phyloP scores from a whole-genome alignment of 805 yeast species.

The Suhomyces pyralidae region DNA sequence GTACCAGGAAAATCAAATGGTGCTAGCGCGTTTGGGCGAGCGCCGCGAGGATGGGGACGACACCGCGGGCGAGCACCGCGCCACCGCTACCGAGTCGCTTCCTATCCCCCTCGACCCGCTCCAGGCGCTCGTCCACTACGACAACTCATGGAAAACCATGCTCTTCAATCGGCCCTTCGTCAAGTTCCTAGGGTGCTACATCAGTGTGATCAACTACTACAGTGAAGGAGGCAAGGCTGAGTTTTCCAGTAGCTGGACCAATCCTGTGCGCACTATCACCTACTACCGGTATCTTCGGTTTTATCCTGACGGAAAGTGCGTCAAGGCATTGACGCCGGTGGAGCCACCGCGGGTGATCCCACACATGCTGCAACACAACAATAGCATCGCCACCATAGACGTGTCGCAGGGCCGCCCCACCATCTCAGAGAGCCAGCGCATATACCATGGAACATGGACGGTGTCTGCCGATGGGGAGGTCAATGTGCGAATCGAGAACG shows the following conservation, averaged over 20 bases:
- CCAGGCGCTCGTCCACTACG: slow-evolving; percentile 27
- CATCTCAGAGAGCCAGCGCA: slow-evolving; percentile 28
- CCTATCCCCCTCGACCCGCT: slow-evolving; percentile 36
- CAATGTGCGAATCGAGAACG: slow-evolving; percentile 49
- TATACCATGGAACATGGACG: slow-evolving; percentile 55
- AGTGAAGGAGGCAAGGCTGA: slow-evolving; percentile 77
- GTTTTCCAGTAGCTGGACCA: slow-evolving; percentile 61
- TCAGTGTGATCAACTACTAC: slow-evolving; percentile 78
- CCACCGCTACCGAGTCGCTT: slow-evolving; percentile 5
- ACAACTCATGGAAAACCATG: slow-evolving; percentile 47
- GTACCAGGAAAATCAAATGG: slow-evolving; percentile 45
- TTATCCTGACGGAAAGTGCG: slow-evolving; percentile 71
- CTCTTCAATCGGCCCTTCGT: slow-evolving; percentile 66
- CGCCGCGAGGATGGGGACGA: slow-evolving; percentile 33
- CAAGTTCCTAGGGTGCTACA: slow-evolving; percentile 79
- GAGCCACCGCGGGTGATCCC: slow-evolving; percentile 73
- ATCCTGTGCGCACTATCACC: slow-evolving; percentile 80
- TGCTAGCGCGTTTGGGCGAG: slow-evolving; percentile 30
- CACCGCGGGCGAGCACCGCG: not conserved
- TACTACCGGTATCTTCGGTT: slow-evolving; percentile 85
- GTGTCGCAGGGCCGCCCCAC: slow-evolving; percentile 13
- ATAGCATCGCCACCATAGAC: slow-evolving; percentile 19
- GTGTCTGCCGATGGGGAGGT: slow-evolving; percentile 51
- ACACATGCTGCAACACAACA: slow-evolving; percentile 36
- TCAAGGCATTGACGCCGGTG: slow-evolving; percentile 64